Evolutionary conservation across 495 filamentous ascomycete genomes (phyloP), one percentile per base, ranked within the genome.

Genomic region (Choiromyces venosus): DNA sequence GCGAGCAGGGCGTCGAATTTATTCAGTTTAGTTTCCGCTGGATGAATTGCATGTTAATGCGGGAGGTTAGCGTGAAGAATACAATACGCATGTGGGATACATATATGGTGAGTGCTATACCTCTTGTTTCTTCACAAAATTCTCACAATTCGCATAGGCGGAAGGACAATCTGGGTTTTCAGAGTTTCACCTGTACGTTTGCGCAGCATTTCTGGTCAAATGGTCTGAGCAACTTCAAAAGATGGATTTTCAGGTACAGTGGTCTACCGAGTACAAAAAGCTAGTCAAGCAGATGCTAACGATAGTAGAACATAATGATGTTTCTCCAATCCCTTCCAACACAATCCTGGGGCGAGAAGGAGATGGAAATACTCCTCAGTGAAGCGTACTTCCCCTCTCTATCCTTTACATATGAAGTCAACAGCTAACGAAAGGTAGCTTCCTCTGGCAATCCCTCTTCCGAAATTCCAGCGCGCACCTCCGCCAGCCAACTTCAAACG

Each of bases 41-140:
- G 95, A 98, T 99, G 95, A 99, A 99, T 79, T 99, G 95, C 80
- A 87, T 99, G 73, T 85, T 99, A 76, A 99, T 99, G 95, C 87
- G 95, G 74, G 95, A 99, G 83, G 91, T 99, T 73, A 96, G 90
- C 82, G 93, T 99, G 56, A 91, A 89, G 82, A 97, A 97, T 79
- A 97, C 92, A 1, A 97, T 98, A 76, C 86, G 95, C 74, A 99
- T 99, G 95, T 99, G 95, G 95, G 95, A 99, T 84, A 99, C 95
- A 16, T 99, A 99, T 83, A 88, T 99, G 86, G 93, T 96, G 84
- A 78, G 89, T 82, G 18, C 8, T 37, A 67, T 18, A 73, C 14
- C 35, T 44, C 52, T 35, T 39, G 21, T n/a, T 36, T 12, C 40
- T 68, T 16, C 1, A 36, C 19, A 1, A n/a, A 40, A 52, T 42